phyloP scores from a whole-genome alignment of 2,329 filamentous ascomycete species.

The Lecanicillium sp. region DNA sequence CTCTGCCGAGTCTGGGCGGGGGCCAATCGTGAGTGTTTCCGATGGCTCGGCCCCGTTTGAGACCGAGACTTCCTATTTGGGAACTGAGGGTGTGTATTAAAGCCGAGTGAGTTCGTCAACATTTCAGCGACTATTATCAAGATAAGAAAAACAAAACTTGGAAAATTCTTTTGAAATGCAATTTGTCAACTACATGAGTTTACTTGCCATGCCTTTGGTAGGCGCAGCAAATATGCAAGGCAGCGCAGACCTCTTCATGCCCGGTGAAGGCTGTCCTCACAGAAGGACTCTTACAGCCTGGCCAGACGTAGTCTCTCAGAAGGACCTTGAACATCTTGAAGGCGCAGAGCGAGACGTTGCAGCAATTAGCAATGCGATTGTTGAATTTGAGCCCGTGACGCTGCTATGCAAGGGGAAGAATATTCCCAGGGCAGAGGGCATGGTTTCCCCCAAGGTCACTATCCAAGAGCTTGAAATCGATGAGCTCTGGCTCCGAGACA shows the following conservation, averaged over 20 bases:
- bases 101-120: not conserved
- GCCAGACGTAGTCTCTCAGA: slow-evolving; percentile 5
- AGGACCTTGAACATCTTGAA: not conserved
- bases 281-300: slow-evolving; percentile 4
- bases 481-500: slow-evolving; percentile 20
- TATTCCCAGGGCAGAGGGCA: not conserved
- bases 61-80: not conserved
- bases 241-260: slow-evolving; percentile 2
- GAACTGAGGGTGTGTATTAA: not conserved
- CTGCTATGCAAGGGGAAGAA: slow-evolving; percentile 4
- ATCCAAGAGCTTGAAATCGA: slow-evolving; percentile 6
- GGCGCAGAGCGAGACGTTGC: slow-evolving; percentile 7
- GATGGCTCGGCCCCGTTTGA: not conserved
- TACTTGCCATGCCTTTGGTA: not conserved
- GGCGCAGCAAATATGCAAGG: not conserved
- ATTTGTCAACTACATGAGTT: not conserved
- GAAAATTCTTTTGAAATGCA: no score
- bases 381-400: slow-evolving; percentile 7
- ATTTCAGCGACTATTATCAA: no score
- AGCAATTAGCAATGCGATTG: slow-evolving; percentile 5
- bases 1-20: not conserved
- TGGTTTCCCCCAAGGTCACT: not conserved
- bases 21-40: not conserved
- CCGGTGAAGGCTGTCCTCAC: slow-evolving; percentile 4
- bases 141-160: not conserved